These are phyloP conservation scores for Phytophthora chlamydospora DNA, from an alignment of 352 stramenopile genomes.

Conservation along the genomic window DNA sequence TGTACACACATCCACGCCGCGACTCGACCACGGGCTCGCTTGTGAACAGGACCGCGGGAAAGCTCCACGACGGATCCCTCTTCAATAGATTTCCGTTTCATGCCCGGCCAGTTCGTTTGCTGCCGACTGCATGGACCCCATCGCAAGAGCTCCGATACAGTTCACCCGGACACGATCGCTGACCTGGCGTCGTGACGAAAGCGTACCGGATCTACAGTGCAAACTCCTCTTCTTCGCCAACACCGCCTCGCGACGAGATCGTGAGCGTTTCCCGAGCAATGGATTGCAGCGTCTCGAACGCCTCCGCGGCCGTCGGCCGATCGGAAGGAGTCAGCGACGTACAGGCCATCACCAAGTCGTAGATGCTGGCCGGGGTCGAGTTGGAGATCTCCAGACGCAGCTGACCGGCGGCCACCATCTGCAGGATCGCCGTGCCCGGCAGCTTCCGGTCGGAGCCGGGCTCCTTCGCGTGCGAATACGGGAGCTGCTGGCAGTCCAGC, in stretches of 20 bases:
- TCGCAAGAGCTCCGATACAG: constrained; percentile 21
- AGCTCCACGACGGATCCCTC: not conserved
- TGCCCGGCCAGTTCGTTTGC: not conserved
- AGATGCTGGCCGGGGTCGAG: constrained; percentile 28
- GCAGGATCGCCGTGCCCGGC: constrained; percentile 43
- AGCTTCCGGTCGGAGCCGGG: constrained; percentile 26
- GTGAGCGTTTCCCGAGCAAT: constrained; percentile 30
- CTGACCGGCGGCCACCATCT: constrained; percentile 47
- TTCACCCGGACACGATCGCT: not conserved
- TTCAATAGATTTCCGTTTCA: constrained; percentile 13
- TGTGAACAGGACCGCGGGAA: not conserved
- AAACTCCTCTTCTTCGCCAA: constrained; percentile 30
- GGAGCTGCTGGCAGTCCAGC: constrained; percentile 40
- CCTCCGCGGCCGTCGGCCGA: constrained; percentile 42
- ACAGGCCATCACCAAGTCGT: constrained; percentile 42
- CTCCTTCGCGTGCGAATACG: constrained; percentile 40
- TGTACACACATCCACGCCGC: constrained; percentile 4
- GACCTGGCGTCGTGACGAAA: constrained; percentile 25
- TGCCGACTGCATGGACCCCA: constrained; percentile 12
- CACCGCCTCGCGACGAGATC: constrained; percentile 30
- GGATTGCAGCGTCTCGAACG: constrained; percentile 40
- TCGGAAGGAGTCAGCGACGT: constrained; percentile 39
- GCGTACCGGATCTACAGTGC: constrained; percentile 29
- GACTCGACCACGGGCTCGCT: constrained; percentile 1
- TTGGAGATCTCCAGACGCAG: constrained; percentile 42